Percentiles rank a stretch among this genome's conserved stretches.
Evolutionary conservation across 139 green algal species (phyloP).

Genomic region (Closterium sp.): DNA sequence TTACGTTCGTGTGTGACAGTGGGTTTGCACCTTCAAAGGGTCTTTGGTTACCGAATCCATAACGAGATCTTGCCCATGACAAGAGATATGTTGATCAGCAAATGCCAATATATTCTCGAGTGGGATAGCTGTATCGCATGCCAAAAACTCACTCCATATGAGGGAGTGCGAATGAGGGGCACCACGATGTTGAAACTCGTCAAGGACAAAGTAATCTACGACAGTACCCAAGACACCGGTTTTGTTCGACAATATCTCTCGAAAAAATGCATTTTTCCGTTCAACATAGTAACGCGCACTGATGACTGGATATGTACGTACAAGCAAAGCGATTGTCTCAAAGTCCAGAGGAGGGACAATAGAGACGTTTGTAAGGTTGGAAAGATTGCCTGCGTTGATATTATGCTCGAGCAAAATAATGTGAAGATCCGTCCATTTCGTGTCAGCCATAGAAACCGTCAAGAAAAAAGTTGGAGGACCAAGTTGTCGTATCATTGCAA

Average conservation of each 20-base stretch:
- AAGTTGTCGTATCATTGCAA: no score
- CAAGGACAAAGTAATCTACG: background rate
- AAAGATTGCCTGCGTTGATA: no score
- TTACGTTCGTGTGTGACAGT: background rate
- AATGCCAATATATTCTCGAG: slow-evolving; percentile 8
- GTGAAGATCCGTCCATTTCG: no score
- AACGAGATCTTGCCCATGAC: background rate
- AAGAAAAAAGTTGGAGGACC: no score
- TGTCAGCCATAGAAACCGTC: no score
- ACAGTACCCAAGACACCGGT: background rate
- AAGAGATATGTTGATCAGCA: slow-evolving; percentile 4
- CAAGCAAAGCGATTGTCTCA: no score
- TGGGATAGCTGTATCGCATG: background rate
- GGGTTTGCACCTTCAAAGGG: background rate
- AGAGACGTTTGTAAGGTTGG: no score
- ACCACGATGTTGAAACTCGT: slow-evolving; percentile 25
- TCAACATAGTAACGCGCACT: slow-evolving; percentile 10
- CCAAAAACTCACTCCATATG: background rate
- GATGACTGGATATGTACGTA: background rate
- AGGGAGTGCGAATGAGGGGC: background rate
- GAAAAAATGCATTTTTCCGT: background rate
- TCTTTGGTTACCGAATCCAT: background rate
- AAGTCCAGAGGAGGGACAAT: no score
- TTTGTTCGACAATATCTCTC: background rate
- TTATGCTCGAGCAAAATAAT: no score